A percentile compares a stretch with the other conserved stretches of the same genome.
These are phyloP conservation scores for Pyrenula massariospora DNA, from an alignment of 495 filamentous ascomycete genomes.

Conservation along the genomic window DNA sequence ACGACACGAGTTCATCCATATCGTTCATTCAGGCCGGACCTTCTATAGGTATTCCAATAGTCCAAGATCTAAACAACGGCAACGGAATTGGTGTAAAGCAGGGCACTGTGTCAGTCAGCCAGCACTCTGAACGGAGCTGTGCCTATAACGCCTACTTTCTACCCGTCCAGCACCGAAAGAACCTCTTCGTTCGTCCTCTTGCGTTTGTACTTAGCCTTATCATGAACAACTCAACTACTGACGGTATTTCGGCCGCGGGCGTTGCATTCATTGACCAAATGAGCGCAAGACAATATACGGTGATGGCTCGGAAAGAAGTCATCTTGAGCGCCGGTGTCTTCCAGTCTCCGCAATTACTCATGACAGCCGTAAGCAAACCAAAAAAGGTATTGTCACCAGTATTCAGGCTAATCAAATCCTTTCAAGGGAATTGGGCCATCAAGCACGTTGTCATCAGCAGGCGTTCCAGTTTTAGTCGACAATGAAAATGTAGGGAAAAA, in stretches of 20 bases:
- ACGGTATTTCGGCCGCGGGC: conserved; percentile 18
- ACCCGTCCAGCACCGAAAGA: conserved; percentile 23
- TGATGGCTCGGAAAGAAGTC: conserved; percentile 36
- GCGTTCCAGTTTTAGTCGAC: conserved; percentile 29
- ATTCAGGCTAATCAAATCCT: too few species aligned
- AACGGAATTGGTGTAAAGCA: not conserved
- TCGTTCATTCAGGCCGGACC: not conserved
- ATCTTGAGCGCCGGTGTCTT: conserved; percentile 43
- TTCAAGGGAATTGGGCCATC: conserved; percentile 28
- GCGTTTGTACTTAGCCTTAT: conserved; percentile 27
- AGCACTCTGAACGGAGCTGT: not conserved
- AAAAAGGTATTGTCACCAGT: too few species aligned
- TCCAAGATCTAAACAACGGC: not conserved
- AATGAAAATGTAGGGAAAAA: conserved; percentile 43
- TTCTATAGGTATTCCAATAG: not conserved
- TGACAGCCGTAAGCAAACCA: conserved; percentile 10
- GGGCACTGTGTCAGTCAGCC: not conserved
- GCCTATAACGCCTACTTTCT: conserved; percentile 23
- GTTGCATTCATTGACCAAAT: conserved; percentile 18
- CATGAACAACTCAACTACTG: conserved; percentile 10
- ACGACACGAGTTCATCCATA: not conserved
- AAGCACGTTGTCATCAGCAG: conserved; percentile 23
- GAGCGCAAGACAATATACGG: conserved; percentile 11
- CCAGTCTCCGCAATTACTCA: conserved; percentile 43
- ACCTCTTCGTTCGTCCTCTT: conserved; percentile 34